These are phyloP conservation scores for Phytophthora uliginosa DNA, from an alignment of 352 stramenopile species.

Conservation along the genomic window DNA sequence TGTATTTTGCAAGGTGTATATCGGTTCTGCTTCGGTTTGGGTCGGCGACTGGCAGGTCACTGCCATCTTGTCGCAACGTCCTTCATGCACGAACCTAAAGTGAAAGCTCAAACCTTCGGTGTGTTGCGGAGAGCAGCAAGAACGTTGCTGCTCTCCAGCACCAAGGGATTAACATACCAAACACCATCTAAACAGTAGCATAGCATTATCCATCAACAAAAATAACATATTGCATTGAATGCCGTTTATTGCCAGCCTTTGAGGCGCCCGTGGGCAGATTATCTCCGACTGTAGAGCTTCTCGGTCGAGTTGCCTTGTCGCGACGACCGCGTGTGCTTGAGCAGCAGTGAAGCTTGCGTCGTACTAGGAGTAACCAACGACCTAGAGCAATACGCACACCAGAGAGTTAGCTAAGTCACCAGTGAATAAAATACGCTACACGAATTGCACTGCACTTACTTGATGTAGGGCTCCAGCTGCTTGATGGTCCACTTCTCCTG, in stretches of 20 bases:
- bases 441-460: conserved; percentile 43
- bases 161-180: conserved; percentile 34
- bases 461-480: conserved; percentile 87
- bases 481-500: conserved; percentile 89
- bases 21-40: conserved; percentile 48
- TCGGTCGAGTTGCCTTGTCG: conserved; percentile 80
- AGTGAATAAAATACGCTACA: not conserved
- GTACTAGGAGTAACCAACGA: conserved; percentile 68
- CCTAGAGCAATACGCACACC: conserved; percentile 31
- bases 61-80: conserved; percentile 33
- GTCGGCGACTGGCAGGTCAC: conserved; percentile 29
- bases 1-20: not conserved
- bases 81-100: conserved; percentile 43
- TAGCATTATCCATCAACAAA: not conserved
- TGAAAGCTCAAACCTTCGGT: conserved; percentile 42
- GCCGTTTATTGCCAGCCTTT: not conserved
- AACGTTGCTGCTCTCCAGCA: conserved; percentile 20
- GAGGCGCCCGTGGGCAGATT: conserved; percentile 1
- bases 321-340: conserved; percentile 85
- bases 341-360: conserved; percentile 81
- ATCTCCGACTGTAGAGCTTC: conserved; percentile 82
- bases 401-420: conserved; percentile 16
- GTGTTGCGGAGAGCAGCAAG: conserved; percentile 10
- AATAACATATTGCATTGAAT: not conserved
- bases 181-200: not conserved